These are phyloP conservation scores for Chrysanthemum makinoi DNA, from an alignment of 129 eudicot species.

Conservation along the genomic window DNA sequence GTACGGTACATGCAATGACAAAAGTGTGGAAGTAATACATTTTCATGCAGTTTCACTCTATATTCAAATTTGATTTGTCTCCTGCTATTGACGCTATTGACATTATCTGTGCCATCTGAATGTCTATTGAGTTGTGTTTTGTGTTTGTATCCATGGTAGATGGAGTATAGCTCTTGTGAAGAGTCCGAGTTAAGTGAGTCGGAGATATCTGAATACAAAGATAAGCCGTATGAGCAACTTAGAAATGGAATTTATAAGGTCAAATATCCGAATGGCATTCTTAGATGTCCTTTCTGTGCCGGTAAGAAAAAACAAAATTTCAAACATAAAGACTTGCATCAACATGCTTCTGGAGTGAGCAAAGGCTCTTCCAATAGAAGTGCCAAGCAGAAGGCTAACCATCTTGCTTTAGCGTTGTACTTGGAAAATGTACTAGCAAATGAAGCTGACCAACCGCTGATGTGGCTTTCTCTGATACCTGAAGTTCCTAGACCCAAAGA, in stretches of 20 bases:
- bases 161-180: conserved; percentile 75
- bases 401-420: conserved; percentile 69
- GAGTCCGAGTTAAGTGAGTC: conserved; percentile 95
- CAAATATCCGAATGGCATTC: conserved; percentile 54
- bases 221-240: conserved; percentile 67
- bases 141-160: conserved; percentile 28
- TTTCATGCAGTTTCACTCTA: too few species aligned
- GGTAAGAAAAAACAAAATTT: conserved; percentile 92
- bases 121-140: neutral
- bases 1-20: too few species aligned
- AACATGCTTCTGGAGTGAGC: conserved; percentile 80
- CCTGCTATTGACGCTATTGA: too few species aligned
- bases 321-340: conserved; percentile 73
- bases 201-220: conserved; percentile 61
- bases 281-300: conserved; percentile 87
- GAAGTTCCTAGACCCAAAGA: conserved; percentile 32
- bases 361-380: conserved; percentile 78
- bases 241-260: conserved; percentile 56
- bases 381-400: conserved; percentile 81
- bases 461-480: conserved; percentile 31
- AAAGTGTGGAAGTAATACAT: too few species aligned
- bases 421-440: conserved; percentile 42
- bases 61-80: too few species aligned
- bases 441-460: conserved; percentile 42
- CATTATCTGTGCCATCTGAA: neutral